phyloP scores from a whole-genome alignment of 352 stramenopile species.

The Globisporangium nodosum region DNA sequence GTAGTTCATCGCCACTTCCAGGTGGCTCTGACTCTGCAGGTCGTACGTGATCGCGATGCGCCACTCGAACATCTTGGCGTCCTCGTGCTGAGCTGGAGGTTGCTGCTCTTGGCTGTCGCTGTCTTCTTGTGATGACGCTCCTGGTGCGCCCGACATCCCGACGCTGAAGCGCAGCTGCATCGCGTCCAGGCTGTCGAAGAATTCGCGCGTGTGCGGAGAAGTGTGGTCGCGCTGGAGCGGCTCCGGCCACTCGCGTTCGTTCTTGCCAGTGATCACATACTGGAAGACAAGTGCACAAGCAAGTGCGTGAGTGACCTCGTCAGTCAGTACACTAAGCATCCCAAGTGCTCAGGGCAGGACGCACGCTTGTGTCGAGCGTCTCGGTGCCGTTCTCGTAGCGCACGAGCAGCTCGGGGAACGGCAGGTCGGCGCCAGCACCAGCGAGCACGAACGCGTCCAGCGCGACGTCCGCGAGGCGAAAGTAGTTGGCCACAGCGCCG shows the following conservation, averaged over 20 bases:
- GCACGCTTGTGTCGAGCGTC: conserved; percentile 16
- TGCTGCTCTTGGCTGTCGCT: background rate
- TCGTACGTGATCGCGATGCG: conserved; percentile 60
- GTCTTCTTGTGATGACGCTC: background rate
- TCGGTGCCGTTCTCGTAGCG: conserved; percentile 25
- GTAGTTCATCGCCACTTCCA: conserved; percentile 63
- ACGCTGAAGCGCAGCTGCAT: conserved; percentile 59
- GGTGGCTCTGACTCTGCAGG: conserved; percentile 59
- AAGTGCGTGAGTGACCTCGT: too few species aligned
- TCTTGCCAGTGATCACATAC: conserved; percentile 40
- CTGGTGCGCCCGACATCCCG: conserved; percentile 25
- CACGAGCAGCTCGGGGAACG: conserved; percentile 45
- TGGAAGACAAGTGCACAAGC: too few species aligned
- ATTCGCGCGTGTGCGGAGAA: conserved; percentile 32
- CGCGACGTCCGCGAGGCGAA: conserved; percentile 38
- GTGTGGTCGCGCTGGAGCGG: conserved; percentile 27
- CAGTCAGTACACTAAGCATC: too few species aligned
- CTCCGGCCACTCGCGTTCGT: conserved; percentile 44
- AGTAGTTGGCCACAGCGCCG: conserved; percentile 58
- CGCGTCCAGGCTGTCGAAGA: conserved; percentile 61
- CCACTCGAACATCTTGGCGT: conserved; percentile 44
- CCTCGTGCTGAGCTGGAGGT: too few species aligned
- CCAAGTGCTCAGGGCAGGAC: too few species aligned
- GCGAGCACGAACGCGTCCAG: conserved; percentile 47
- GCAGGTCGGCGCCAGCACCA: conserved; percentile 16